Evolutionary conservation across 176 grass and related monocot genomes (phyloP), one percentile per base, ranked within the genome.

Genomic region (Canna indica): DNA sequence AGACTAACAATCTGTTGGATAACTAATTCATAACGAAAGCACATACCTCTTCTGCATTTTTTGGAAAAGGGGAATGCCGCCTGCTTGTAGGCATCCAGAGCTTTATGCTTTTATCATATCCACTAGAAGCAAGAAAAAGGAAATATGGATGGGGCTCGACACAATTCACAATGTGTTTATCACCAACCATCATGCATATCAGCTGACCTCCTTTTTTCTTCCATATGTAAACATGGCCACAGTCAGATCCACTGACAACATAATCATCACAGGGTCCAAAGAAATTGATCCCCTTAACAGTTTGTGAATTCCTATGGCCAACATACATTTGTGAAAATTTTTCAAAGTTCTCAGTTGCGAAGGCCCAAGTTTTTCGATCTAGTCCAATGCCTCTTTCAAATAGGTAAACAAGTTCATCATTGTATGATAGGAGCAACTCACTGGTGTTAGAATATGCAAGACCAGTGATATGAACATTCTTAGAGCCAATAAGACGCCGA

Each of bases 161-260:
- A 59, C 88, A 96, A 64, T 88, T 96, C 63, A 91, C 88, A 28
- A 91, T 64, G 36, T 68, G 31, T 64, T 78, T 86, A 72, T 96
- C 88, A 16, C 80, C 91, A 64, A 57, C 66, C 88, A 96, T 88
- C 52, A 96, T 86, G 71, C 82, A 81, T 48, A 91, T 72, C 45
- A 96, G 63, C 52, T 88, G 76, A n/a, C 91, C 82, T 35, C 78
- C 85, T 44, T 86, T 88, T 67, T 96, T 96, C 67, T 36, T 81
- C 91, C 91, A 96, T 69, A 96, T 77, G 41, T 84, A 96, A 52
- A 91, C 76, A 86, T 91, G 80, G n/a, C 85, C 91, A 26, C 88
- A 91, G 63, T 96, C 91, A 50, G 88, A 96, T 41, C 91, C 91
- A 71, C 83, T 91, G 67, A 82, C 58, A n/a, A 96, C 81, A 68